Evolutionary conservation across 2,329 filamentous ascomycete species (phyloP), one percentile per base, ranked within the genome.

Genomic region (Proliferodiscus dingleyae): DNA sequence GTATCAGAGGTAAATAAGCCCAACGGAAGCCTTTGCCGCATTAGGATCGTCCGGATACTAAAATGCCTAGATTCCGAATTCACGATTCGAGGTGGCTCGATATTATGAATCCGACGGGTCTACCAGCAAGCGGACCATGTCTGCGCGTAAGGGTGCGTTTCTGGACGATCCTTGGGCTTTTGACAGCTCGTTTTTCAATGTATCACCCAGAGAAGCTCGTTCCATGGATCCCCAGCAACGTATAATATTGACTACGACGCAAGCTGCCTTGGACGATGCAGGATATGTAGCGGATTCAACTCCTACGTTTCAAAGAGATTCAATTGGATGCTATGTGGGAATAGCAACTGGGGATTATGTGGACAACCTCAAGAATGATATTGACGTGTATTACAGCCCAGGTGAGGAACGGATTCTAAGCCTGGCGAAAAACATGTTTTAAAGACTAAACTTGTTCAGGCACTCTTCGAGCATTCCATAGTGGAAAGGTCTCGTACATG

Each of bases 171-270:
- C 29, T 8, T 32, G 8, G 7, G n/a, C 5, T 16, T 46, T 41
- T 32, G 43, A 46, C 21, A 40, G 39, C 22, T n/a, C 24, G 3
- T 61, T 60, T 41, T 61, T 61, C 45, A 50, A 51, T 18, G 56
- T 60, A 28, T 43, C 44, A 2, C 47, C 51, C 10, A 24, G 43
- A 5, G 57, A 61, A 42, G 55, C 55, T 21, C 45, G 46, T n/a
- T 30, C 44, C 5, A 58, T 61, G 52, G 59, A 61, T 38, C 59
- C 59, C 8, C 59, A 61, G 33, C 58, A 58, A 36, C 43, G 57
- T 7, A 42, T 58, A 26, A 37, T 50, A 18, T 43, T 56, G 5
- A 49, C 60, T 22, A 45, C 51, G 8, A 46, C 51, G 19, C 59
- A 55, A 36, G 57, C 60, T 36, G 50, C 52, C 4, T 39, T 60